phyloP scores from a whole-genome alignment of 1,139 yeast genomes.

The Hansenula sp. region DNA sequence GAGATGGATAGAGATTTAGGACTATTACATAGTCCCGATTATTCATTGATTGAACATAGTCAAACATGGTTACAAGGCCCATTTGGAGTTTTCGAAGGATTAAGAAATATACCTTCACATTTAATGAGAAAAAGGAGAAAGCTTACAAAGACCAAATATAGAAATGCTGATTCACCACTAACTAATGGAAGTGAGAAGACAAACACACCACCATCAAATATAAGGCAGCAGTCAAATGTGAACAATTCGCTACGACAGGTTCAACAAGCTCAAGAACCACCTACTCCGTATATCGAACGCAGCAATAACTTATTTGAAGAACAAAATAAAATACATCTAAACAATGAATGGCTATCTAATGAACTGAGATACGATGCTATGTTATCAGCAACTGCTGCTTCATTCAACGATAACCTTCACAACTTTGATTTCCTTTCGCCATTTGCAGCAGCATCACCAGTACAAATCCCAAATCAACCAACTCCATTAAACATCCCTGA shows the following conservation, averaged over 20 bases:
- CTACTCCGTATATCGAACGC: slow-evolving; percentile 16
- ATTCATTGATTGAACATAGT: slow-evolving; percentile 34
- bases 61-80: slow-evolving; percentile 69
- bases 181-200: neutral
- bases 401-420: slow-evolving; percentile 17
- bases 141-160: slow-evolving; percentile 19
- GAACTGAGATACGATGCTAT: slow-evolving; percentile 70
- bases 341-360: slow-evolving; percentile 60
- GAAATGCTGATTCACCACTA: slow-evolving; percentile 17
- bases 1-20: slow-evolving; percentile 77
- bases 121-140: slow-evolving; percentile 24
- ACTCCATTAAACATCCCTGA: slow-evolving; percentile 2
- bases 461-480: too few species aligned
- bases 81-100: slow-evolving; percentile 68
- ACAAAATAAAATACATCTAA: slow-evolving; percentile 17
- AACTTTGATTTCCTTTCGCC: neutral
- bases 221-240: neutral
- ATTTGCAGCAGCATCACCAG: neutral
- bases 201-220: neutral
- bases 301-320: slow-evolving; percentile 16
- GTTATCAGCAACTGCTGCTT: slow-evolving; percentile 62
- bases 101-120: slow-evolving; percentile 14
- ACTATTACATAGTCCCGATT: slow-evolving; percentile 51
- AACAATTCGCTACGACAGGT: neutral
- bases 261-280: neutral